Base-by-base conservation (phyloP, 2,329 filamentous ascomycete species). In the Aureobasidium sp. region DNA sequence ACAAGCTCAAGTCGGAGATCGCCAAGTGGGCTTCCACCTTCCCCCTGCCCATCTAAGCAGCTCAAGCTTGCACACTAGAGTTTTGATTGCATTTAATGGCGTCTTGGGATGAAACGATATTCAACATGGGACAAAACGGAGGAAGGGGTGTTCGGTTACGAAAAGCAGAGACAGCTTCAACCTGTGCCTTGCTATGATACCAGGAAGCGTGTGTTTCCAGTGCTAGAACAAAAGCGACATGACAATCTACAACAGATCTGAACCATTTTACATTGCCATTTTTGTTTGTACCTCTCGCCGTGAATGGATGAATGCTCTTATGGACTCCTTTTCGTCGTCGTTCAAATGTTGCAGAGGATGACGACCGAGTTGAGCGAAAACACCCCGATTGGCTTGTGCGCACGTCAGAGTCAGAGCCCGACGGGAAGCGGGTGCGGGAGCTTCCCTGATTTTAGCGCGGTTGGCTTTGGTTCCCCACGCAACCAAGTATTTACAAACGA, bases 1-100 rank as follows among this genome's bases (percentile, higher is more conserved):
- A 88, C 74, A 83, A 82, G 67, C 82, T 96, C 74, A 89, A 86
- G 80, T 88, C 90, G 80, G 93, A 97, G 83, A 91, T 99, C 74
- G 81, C 90, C 49, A 78, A 78, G 51, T 99, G 93, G 93, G 90
- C 89, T 73, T 83, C 82, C 73, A 84, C 83, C 67, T 99, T 96
- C 88, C 94, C 94, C 71, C 88, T 99, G 64, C 94, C 94, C 63
- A 86, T 95, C 65, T 82, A 80, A 62, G 46, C 21, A 37, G 4
- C 11, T 54, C n/a, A 19, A 60, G 9, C 23, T 40, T 46, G 35
- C 27, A n/a, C 35, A n/a, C 6, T 31, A 23, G 37, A 53, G 17
- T 50, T 51, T 49, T 47, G 53, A 60, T 50, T 57, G 43, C 37
- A 53, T 61, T 42, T 61, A 55, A 27, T 50, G 58, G 58, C 58